These are phyloP conservation scores for Saturnispora saitoi DNA, from an alignment of 805 yeast species.

Conservation along the genomic window DNA sequence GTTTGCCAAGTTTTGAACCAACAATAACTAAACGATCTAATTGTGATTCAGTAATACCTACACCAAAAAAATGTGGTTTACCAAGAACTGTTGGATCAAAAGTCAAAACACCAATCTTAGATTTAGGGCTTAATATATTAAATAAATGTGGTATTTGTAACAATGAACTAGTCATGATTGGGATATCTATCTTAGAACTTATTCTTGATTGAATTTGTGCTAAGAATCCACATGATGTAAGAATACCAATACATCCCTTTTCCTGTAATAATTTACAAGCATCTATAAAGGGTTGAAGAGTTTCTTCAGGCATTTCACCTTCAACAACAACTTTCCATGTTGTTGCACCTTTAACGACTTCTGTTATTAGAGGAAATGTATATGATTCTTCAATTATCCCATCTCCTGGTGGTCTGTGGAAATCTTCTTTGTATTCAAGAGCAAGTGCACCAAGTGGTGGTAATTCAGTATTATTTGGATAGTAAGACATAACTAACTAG, in stretches of 20 bases:
- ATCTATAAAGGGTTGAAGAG: slow-evolving; percentile 22
- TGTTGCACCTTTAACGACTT: slow-evolving; percentile 21
- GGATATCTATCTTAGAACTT: slow-evolving; percentile 20
- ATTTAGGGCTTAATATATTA: slow-evolving; percentile 15
- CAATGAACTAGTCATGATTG: slow-evolving; percentile 28
- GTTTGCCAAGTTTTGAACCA: slow-evolving; percentile 20
- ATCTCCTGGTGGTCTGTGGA: slow-evolving; percentile 29
- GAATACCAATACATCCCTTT: slow-evolving; percentile 28
- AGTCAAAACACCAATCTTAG: slow-evolving; percentile 26
- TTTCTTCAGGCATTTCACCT: slow-evolving; percentile 19
- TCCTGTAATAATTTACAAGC: slow-evolving; percentile 22
- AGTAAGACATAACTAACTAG: slow-evolving; percentile 17
- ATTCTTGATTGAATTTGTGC: slow-evolving; percentile 26
- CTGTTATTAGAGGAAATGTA: slow-evolving; percentile 22
- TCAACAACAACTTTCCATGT: slow-evolving; percentile 22
- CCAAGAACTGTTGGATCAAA: slow-evolving; percentile 24
- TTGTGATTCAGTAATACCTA: slow-evolving; percentile 23
- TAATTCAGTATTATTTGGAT: slow-evolving; percentile 15
- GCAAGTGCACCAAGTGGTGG: slow-evolving; percentile 25
- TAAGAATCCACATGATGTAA: slow-evolving; percentile 31
- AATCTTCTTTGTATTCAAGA: slow-evolving; percentile 27
- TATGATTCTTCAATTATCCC: slow-evolving; percentile 22
- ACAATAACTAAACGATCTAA: slow-evolving; percentile 12
- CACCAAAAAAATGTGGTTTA: slow-evolving; percentile 24
- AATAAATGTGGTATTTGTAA: slow-evolving; percentile 26